Base-by-base conservation (phyloP, 495 filamentous ascomycete species). In the Penicillium paxilli region DNA sequence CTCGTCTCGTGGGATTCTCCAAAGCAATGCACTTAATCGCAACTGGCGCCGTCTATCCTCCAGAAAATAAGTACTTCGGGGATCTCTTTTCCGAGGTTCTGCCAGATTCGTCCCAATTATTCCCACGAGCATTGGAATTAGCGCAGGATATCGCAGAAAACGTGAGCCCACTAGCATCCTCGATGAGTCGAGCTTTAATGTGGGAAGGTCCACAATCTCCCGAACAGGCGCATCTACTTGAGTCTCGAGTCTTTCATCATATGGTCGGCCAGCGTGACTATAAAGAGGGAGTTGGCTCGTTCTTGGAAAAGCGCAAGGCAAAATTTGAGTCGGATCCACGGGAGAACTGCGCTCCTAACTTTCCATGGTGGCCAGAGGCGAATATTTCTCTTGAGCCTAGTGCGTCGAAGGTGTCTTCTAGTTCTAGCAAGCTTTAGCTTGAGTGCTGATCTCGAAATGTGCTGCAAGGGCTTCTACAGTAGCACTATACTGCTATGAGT, bases 171-270 rank as follows among this genome's bases (percentile, higher is more conserved):
- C 74, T 85, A 22, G 70, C 73, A 32, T 79, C 76, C 17, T 65
- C 70, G 24, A 63, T 83, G 58, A 83, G 83, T 74, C 69, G 69
- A 45, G 77, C 83, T 45, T 50, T 85, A 65, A 77, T 86, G 73
- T 85, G 76, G 65, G 69, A 80, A 28, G 72, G 76, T 32, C 71
- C 73, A 4, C 63, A 60, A 1, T 74, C 66, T 19, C 73, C 83
- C 5, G 83, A 87, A 60, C 80, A 71, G 19, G 70, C 75, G 32
- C 82, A 85, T 72, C 59, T 84, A 45, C 66, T 85, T 9, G 79
- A 86, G 62, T 80, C 75, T 51, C 72, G 70, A 60, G 59, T 86
- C 20, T 70, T 85, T 52, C 78, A 74, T 52, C 79, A 80, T 57
- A 62, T 85, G 54, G 80, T 83, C 64, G 57, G 66, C 7, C 67